Evolutionary conservation across 2,329 filamentous ascomycete species (phyloP), one percentile per base, ranked within the genome.

Genomic region (Trichoderma sp.): DNA sequence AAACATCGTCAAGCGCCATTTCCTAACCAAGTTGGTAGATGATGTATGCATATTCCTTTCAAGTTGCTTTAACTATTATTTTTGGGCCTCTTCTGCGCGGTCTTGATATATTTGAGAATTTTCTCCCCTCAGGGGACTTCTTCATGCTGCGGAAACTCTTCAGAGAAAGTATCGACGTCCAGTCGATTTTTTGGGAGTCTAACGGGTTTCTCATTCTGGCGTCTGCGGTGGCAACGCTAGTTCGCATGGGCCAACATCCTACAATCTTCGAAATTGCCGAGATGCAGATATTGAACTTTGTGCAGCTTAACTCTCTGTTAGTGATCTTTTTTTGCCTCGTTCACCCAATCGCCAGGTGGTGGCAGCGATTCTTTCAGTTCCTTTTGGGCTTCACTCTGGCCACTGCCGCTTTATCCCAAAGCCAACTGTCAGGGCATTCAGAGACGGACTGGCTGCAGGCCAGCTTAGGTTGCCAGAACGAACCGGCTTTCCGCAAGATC

Each of bases 131-230:
- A n/a, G 7, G 39, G 17, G 39, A 47, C 15, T 17, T 47, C 3
- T 47, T 47, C 7, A n/a, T n/a, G 7, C 39, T 47, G 7, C 7
- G 17, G 17, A 47, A 47, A 47, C 39, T 47, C 17, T 47, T 47
- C 17, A 47, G 8, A n/a, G 17, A 47, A n/a, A 47, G 15, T n/a
- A 47, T 47, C 6, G 17, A 47, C 8, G 17, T 47, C 1, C 17
- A 47, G 17, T n/a, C 17, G 2, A 47, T 47, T 76, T 67, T 58
- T 63, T 12, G 73, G 74, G 9, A 32, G 61, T 20, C 36, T 9
- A 59, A 58, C 26, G 12, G n/a, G n/a, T 53, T 53, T 23, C 47
- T 53, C 47, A 53, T 53, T 53, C 17, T 53, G n/a, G 47, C 47
- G n/a, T 53, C 47, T 53, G 47, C 47, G 9, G 47, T 23, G 20